These are phyloP conservation scores for Fraxinus velutina DNA, from an alignment of 305 asterid species.

Conservation along the genomic window DNA sequence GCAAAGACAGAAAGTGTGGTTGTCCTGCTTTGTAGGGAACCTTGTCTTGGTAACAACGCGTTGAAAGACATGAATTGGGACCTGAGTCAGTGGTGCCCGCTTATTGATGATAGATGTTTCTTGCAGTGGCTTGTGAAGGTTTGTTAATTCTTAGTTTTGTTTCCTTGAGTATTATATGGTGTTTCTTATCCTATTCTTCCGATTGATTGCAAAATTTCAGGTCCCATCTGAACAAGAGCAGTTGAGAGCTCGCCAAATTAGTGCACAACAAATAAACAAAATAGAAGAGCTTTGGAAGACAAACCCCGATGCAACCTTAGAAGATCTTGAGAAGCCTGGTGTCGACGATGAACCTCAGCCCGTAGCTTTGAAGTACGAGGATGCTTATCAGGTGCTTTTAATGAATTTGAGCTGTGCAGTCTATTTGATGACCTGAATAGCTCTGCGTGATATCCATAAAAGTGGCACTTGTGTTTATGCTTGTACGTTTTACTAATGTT, in stretches of 20 bases:
- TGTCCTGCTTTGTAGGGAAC: conserved; percentile 97
- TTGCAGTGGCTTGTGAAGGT: conserved; percentile 99
- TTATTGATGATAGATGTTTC: conserved; percentile 97
- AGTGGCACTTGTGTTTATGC: conserved; percentile 3
- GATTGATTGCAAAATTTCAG: conserved; percentile 36
- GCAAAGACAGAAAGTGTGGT: conserved; percentile 99
- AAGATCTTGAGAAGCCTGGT: conserved; percentile 99
- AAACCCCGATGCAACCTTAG: conserved; percentile 93
- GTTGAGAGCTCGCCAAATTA: conserved; percentile 95
- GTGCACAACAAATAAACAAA: conserved; percentile 98
- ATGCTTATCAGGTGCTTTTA: conserved; percentile 90
- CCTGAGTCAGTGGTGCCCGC: conserved; percentile 99
- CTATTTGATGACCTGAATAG: conserved; percentile 16
- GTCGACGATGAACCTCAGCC: conserved; percentile 99
- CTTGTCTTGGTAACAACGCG: conserved; percentile 87
- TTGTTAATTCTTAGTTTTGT: conserved; percentile 13
- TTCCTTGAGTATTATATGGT: conserved; percentile 14
- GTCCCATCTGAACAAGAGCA: conserved; percentile 99
- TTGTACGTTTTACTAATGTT: conserved; percentile 19
- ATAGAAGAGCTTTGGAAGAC: conserved; percentile 99
- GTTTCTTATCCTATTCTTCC: conserved; percentile 21
- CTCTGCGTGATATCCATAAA: background rate
- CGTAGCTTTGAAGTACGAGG: conserved; percentile 90
- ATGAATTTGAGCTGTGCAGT: conserved; percentile 3
- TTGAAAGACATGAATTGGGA: conserved; percentile 99